Percentiles rank a stretch among this genome's conserved stretches.
Evolutionary conservation across 1,139 yeast genomes (phyloP).

Genomic region (Kodamaea plutei): DNA sequence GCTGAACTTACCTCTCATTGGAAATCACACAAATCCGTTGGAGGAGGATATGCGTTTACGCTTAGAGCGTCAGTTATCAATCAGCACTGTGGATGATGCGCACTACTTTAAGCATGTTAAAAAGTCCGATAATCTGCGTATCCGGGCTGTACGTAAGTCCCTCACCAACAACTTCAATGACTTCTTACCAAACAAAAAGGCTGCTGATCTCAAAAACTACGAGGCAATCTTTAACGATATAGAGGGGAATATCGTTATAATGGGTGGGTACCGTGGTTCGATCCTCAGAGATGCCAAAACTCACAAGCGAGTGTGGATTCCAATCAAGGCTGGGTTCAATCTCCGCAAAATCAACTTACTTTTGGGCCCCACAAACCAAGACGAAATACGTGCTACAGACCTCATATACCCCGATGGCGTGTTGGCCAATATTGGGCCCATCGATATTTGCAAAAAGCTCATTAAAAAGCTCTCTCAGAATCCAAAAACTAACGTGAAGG

Average conservation of each 20-base stretch:
- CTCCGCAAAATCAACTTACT: conserved; percentile 63
- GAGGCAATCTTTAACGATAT: conserved; percentile 41
- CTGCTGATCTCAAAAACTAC: conserved; percentile 17
- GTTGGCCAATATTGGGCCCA: conserved; percentile 80
- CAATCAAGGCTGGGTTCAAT: conserved; percentile 79
- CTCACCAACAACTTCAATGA: conserved; percentile 49
- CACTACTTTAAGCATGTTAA: conserved; percentile 50
- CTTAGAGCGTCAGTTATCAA: conserved; percentile 52
- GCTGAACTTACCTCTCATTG: conserved; percentile 22
- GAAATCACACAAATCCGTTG: conserved; percentile 16
- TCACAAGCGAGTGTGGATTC: conserved; percentile 75
- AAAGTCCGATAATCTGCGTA: conserved; percentile 61
- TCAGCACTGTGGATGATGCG: conserved; percentile 64
- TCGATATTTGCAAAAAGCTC: conserved; percentile 67
- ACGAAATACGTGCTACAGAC: conserved; percentile 48
- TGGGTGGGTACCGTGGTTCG: conserved; percentile 90
- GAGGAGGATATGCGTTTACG: conserved; percentile 39
- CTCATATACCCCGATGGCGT: conserved; percentile 71
- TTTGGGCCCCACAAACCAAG: conserved; percentile 69
- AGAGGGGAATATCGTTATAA: conserved; percentile 70
- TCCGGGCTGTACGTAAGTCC: conserved; percentile 65
- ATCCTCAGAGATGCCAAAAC: conserved; percentile 67
- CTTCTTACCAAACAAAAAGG: conserved; percentile 26
- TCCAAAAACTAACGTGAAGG: conserved; percentile 61
- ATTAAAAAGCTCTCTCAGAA: conserved; percentile 51